A percentile compares a stretch with the other conserved stretches of the same genome.
Conservation (phyloP, 176 grass and related monocot species). For the Puccinellia tenuiflora region DNA sequence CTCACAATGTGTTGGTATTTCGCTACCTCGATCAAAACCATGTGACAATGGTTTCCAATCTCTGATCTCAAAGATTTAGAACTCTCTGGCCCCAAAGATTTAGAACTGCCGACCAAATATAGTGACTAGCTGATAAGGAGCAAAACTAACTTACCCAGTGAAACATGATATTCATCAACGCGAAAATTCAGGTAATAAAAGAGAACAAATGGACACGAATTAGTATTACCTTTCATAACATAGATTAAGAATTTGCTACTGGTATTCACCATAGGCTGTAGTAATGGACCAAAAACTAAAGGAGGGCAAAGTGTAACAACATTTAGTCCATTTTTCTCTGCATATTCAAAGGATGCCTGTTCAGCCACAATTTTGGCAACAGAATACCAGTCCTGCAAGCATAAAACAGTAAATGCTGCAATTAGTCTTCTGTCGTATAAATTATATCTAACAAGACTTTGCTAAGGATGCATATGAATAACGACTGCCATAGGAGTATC, state of each 20-base stretch:
- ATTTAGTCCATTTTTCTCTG: conserved; percentile 26
- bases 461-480: background rate
- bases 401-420: background rate
- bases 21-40: background rate
- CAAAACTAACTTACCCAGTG: background rate
- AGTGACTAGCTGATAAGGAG: background rate
- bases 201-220: background rate
- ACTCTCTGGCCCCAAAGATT: background rate
- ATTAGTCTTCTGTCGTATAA: background rate
- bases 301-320: conserved; percentile 40
- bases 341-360: conserved; percentile 25
- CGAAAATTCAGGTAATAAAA: background rate
- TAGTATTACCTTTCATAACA: conserved; percentile 32
- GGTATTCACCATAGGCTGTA: conserved; percentile 36
- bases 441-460: background rate
- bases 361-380: conserved; percentile 48
- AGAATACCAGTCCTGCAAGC: conserved; percentile 41
- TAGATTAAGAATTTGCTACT: conserved; percentile 35
- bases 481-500: background rate
- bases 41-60: background rate
- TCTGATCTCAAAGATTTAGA: background rate
- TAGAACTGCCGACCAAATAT: background rate
- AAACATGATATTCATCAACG: background rate
- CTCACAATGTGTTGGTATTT: background rate
- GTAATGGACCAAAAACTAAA: conserved; percentile 35